Evolutionary conservation across 768 basidiomycete genomes (phyloP).

Genomic region (Crucibulum laeve): DNA sequence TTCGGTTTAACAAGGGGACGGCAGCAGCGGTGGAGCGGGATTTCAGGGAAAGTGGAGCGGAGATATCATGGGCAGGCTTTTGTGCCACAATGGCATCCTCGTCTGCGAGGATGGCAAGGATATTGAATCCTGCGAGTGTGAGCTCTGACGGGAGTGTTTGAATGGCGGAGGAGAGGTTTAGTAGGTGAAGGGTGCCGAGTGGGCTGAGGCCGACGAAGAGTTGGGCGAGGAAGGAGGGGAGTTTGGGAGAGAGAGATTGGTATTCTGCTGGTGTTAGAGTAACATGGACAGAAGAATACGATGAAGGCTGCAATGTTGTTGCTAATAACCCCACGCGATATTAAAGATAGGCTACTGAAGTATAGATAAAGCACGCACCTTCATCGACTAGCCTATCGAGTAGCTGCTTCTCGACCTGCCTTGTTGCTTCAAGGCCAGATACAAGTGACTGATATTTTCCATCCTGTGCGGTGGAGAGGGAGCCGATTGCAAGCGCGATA

Average conservation of each 20-base stretch:
- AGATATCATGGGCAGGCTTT: conserved; percentile 52
- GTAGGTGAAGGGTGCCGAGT: conserved; percentile 65
- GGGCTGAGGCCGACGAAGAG: conserved; percentile 59
- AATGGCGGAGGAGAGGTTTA: conserved; percentile 43
- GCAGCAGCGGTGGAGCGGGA: conserved; percentile 29
- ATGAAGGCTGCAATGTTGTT: conserved; percentile 44
- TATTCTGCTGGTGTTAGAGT: conserved; percentile 66
- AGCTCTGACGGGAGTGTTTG: conserved; percentile 52
- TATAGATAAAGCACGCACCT: conserved; percentile 40
- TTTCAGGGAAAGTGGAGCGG: conserved; percentile 40
- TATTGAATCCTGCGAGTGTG: conserved; percentile 59
- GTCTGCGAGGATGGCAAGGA: conserved; percentile 38
- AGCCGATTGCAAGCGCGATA: conserved; percentile 70
- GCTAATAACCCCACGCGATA: conserved; percentile 36
- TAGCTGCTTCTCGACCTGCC: conserved; percentile 72
- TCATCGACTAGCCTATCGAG: conserved; percentile 78
- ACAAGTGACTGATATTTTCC: conserved; percentile 76
- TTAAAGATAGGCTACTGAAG: conserved; percentile 2
- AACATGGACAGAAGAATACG: conserved; percentile 65
- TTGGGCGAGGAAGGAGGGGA: conserved; percentile 54
- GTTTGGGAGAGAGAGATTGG: conserved; percentile 43
- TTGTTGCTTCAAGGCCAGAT: conserved; percentile 48
- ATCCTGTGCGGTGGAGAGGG: conserved; percentile 71
- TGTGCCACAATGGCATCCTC: conserved; percentile 58
- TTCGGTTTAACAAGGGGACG: conserved; percentile 49